Evolutionary conservation across 805 yeast genomes (phyloP), one percentile per base, ranked within the genome.

Genomic region (Kuraishia cidri): DNA sequence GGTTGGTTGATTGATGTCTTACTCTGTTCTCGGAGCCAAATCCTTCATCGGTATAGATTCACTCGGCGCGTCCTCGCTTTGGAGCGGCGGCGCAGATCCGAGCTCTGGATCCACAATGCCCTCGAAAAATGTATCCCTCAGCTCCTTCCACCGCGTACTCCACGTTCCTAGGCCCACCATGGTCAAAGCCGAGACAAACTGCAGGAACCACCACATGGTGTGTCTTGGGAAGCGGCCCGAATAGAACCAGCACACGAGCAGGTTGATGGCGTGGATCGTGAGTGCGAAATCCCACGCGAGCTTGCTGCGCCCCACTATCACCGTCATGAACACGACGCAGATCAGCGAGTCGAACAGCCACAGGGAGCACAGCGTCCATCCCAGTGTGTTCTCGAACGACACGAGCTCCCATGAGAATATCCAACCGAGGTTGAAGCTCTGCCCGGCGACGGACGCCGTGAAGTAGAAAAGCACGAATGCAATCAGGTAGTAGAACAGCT

Each of bases 281-380:
- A 90, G 50, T 8, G 95, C 96, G 60, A 92, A 90, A 57, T 90
- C 98, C 82, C 95, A 82, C 0, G 97, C 97, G 31, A 90, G 61
- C 53, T 90, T 92, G 26, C 95, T 82, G 36, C 97, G 65, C 0
- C 97, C 96, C 9, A 90, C 95, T 18, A 90, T 76, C 2, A 88
- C 57, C 1, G 94, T 85, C 48, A 90, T 76, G 49, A 85, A 86
- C 8, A 85, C 54, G 2, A 87, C 95, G 43, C 94, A 80, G 26
- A 92, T 61, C 28, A 92, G 64, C 0, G 96, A 68, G 51, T 83
- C 94, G 31, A 86, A 54, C 11, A 90, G 60, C 97, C 97, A 90
- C 36, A 88, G 54, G 6, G 72, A 52, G 23, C 79, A 70, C 27
- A 90, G 56, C 0, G 83, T 75, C 50, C 87, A 61, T 2, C 97